These are phyloP conservation scores for Neltuma alba DNA, from an alignment of 306 rosid genomes.

Conservation along the genomic window DNA sequence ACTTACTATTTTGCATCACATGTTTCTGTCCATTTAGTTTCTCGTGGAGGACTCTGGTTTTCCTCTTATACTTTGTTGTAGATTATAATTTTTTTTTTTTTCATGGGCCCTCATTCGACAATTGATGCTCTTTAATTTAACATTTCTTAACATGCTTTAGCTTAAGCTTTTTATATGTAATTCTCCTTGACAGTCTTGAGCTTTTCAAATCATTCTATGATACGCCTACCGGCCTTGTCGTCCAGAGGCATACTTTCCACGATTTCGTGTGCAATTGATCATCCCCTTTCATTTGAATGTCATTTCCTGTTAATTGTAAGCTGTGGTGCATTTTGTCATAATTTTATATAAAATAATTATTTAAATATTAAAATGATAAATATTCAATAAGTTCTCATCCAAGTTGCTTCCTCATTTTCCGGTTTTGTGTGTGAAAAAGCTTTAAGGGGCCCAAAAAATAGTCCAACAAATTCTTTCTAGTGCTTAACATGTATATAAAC, in stretches of 20 bases:
- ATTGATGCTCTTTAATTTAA: neutral
- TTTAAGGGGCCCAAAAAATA: neutral
- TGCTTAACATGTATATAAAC: neutral
- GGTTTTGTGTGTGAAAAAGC: neutral
- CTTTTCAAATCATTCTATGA: neutral
- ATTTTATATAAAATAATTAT: neutral
- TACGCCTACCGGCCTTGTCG: no score
- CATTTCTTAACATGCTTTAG: neutral
- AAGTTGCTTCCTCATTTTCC: neutral
- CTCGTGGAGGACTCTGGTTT: constrained; percentile 19
- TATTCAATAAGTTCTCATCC: neutral
- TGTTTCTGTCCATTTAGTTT: constrained; percentile 15
- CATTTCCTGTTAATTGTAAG: neutral
- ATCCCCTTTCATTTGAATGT: neutral
- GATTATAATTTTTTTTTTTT: neutral
- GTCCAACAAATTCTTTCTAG: neutral
- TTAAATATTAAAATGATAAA: neutral
- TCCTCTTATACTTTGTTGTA: neutral
- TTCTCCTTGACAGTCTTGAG: neutral
- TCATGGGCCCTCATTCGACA: neutral
- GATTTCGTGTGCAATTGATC: neutral
- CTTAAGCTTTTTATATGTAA: neutral
- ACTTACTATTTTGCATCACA: neutral
- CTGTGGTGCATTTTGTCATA: neutral
- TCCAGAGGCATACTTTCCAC: neutral